A percentile compares a stretch with the other conserved stretches of the same genome.
phyloP scores from a whole-genome alignment of 805 yeast genomes.

The Wickerhamiella vanderwaltii region DNA sequence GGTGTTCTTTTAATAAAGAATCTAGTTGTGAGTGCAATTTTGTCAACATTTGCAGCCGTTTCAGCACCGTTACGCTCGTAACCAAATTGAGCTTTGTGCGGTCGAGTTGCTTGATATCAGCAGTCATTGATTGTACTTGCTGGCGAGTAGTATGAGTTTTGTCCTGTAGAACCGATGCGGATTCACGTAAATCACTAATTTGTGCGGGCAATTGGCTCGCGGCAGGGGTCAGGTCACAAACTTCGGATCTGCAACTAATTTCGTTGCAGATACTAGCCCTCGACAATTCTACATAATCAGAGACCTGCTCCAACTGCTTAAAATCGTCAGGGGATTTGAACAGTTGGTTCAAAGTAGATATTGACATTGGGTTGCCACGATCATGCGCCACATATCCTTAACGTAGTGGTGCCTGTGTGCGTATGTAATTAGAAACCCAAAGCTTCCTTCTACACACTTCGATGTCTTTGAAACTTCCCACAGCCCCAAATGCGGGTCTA shows the following conservation, averaged over 20 bases:
- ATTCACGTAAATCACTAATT: constrained; percentile 20
- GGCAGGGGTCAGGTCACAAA: constrained; percentile 12
- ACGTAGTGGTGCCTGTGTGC: too few species aligned
- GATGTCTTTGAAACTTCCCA: constrained; percentile 59
- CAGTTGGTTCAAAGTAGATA: not conserved
- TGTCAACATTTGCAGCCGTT: constrained; percentile 75
- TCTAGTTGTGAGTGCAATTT: constrained; percentile 57
- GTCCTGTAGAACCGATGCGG: constrained; percentile 11
- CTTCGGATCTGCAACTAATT: not conserved
- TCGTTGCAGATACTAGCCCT: not conserved
- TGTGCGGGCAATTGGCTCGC: constrained; percentile 26
- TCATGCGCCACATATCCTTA: too few species aligned
- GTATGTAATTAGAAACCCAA: too few species aligned
- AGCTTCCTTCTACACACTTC: too few species aligned
- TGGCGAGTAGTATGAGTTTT: constrained; percentile 17
- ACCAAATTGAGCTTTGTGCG: constrained; percentile 74
- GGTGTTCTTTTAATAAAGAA: constrained; percentile 34
- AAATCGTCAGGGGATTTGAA: not conserved
- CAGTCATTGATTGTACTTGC: constrained; percentile 40
- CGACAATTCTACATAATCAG: not conserved
- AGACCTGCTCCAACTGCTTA: not conserved
- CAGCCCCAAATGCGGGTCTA: constrained; percentile 84
- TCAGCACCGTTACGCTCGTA: constrained; percentile 70
- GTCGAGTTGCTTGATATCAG: constrained; percentile 66
- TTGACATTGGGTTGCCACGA: not conserved